Conservation (phyloP, 495 filamentous ascomycete species). For the Cenococcum geophilum region DNA sequence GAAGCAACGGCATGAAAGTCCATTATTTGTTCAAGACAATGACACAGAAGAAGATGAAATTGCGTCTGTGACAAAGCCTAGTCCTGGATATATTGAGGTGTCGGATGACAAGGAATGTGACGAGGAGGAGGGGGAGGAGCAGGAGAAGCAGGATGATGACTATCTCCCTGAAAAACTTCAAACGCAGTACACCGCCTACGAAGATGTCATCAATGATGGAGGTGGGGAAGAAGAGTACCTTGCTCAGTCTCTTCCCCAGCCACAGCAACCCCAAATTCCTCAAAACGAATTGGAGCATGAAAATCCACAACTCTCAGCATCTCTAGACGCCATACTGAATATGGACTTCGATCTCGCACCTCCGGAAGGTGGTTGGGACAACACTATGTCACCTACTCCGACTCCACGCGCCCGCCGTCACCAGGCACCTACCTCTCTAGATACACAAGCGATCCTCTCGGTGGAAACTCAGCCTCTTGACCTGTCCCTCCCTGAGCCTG, state of each 20-base stretch:
- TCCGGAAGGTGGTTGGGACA: background rate
- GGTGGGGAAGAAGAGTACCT: constrained; percentile 7
- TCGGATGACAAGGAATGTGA: background rate
- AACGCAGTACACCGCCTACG: too few relatives aligned
- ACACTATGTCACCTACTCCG: constrained; percentile 1
- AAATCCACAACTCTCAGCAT: constrained; percentile 6
- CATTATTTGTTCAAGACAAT: background rate
- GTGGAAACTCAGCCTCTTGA: constrained; percentile 14
- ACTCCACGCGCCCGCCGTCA: constrained; percentile 19
- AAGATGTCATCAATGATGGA: background rate
- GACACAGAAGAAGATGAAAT: background rate
- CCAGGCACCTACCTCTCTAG: constrained; percentile 5
- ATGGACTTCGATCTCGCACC: background rate
- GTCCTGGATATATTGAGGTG: background rate
- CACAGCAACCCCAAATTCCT: background rate
- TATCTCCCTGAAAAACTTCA: too few relatives aligned
- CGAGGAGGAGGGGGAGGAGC: background rate
- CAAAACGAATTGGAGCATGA: background rate
- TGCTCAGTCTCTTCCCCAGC: background rate
- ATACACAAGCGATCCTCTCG: constrained; percentile 29
- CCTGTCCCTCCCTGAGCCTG: constrained; percentile 1
- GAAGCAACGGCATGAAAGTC: constrained; percentile 1
- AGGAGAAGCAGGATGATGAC: background rate
- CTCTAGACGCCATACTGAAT: background rate
- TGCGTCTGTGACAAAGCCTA: background rate